These are phyloP conservation scores for Mycena rosella DNA, from an alignment of 768 basidiomycete species.

Conservation along the genomic window DNA sequence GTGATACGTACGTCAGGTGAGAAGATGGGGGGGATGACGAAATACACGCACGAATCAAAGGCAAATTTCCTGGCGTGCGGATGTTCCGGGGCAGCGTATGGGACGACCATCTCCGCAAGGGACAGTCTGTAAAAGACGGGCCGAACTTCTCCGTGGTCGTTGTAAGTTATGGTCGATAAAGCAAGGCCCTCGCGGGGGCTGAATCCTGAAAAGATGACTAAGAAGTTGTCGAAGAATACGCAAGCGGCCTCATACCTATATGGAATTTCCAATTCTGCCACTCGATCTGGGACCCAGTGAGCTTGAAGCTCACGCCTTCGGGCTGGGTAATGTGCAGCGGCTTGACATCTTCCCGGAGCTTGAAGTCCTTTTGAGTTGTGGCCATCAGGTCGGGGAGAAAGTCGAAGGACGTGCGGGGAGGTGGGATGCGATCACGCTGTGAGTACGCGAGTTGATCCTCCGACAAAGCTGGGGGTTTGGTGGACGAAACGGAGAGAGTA, in stretches of 20 bases:
- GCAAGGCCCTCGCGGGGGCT: slow-evolving; percentile 86
- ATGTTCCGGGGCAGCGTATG: slow-evolving; percentile 86
- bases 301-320: slow-evolving; percentile 91
- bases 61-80: slow-evolving; percentile 93
- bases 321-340: slow-evolving; percentile 90
- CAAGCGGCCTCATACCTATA: slow-evolving; percentile 62
- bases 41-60: slow-evolving; percentile 76
- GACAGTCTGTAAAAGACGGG: slow-evolving; percentile 90
- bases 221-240: not conserved
- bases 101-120: slow-evolving; percentile 93
- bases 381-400: slow-evolving; percentile 90
- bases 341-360: slow-evolving; percentile 77
- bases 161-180: slow-evolving; percentile 87
- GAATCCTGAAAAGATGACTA: slow-evolving; percentile 65
- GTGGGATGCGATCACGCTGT: slow-evolving; percentile 80
- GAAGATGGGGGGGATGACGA: not conserved
- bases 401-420: slow-evolving; percentile 75
- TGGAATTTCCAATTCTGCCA: slow-evolving; percentile 99
- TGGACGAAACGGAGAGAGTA: slow-evolving; percentile 55
- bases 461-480: slow-evolving; percentile 58
- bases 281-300: slow-evolving; percentile 81
- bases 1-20: not conserved
- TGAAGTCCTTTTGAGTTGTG: slow-evolving; percentile 65
- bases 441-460: slow-evolving; percentile 63
- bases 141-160: slow-evolving; percentile 85